A percentile compares a stretch with the other conserved stretches of the same genome.
Conservation (phyloP, 345 rosid species). For the Mercurialis annua region DNA sequence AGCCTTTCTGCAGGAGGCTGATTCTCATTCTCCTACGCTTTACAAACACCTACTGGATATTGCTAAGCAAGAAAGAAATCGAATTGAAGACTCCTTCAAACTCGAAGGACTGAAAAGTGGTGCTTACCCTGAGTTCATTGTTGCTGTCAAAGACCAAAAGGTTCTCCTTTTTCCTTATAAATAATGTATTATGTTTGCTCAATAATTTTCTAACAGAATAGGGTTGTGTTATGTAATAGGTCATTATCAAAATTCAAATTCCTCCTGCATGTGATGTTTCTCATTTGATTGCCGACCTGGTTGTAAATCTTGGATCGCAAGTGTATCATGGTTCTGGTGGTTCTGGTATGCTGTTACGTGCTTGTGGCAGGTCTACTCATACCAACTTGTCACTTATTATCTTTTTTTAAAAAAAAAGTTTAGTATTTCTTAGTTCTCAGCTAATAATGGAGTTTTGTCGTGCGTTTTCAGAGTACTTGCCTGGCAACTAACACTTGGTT, state of each 20-base stretch:
- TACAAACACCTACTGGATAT: constrained; percentile 50
- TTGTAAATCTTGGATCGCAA: constrained; percentile 66
- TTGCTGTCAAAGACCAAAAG: constrained; percentile 90
- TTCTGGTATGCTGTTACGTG: constrained; percentile 72
- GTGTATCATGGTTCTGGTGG: constrained; percentile 68
- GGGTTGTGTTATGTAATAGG: constrained; percentile 37
- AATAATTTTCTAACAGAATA: no score
- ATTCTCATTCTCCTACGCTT: constrained; percentile 48
- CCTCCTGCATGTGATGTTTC: constrained; percentile 69
- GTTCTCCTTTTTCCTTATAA: no score
- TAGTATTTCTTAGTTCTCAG: constrained; percentile 2
- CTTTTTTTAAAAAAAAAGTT: no score
- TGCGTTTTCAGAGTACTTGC: constrained; percentile 67
- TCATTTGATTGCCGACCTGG: constrained; percentile 76
- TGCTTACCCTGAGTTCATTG: constrained; percentile 63
- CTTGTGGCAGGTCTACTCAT: constrained; percentile 76
- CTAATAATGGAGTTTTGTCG: constrained; percentile 6
- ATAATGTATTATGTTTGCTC: no score
- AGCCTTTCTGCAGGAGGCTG: constrained; percentile 37
- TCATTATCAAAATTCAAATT: constrained; percentile 75
- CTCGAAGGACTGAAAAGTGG: constrained; percentile 53
- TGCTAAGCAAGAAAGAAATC: constrained; percentile 64
- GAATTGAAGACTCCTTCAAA: constrained; percentile 56
- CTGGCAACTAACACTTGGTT: constrained; percentile 78
- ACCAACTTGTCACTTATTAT: constrained; percentile 2